Percentiles rank a stretch among this genome's conserved stretches.
phyloP scores from a whole-genome alignment of 257 asterid genomes.

The Capsicum pubescens region DNA sequence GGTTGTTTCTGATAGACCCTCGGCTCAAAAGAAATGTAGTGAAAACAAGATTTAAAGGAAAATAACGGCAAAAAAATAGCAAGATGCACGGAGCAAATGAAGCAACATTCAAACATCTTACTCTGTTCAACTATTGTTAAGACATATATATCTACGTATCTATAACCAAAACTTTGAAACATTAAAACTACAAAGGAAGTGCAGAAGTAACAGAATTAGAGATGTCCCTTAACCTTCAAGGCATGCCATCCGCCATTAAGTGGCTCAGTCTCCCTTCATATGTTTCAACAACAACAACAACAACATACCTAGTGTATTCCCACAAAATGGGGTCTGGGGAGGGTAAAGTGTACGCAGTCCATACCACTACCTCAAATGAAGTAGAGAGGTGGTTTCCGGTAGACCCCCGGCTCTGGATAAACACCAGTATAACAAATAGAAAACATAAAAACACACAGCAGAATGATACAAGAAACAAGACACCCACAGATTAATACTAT shows the following conservation, averaged over 20 bases:
- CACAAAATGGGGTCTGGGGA: too few relatives aligned
- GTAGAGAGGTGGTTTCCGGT: too few relatives aligned
- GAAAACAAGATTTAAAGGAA: neutral
- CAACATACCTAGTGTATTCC: too few relatives aligned
- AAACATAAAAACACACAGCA: too few relatives aligned
- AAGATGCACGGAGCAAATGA: neutral
- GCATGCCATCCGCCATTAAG: slow-evolving; percentile 3
- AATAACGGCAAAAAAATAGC: neutral
- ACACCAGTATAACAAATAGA: too few relatives aligned
- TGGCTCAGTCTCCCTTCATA: neutral
- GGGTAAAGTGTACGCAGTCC: too few relatives aligned
- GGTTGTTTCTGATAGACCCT: neutral
- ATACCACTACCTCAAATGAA: too few relatives aligned
- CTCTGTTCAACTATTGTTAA: neutral
- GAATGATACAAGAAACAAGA: too few relatives aligned
- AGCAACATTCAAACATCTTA: neutral
- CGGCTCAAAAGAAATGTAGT: neutral
- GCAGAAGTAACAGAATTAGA: neutral
- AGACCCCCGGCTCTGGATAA: too few relatives aligned
- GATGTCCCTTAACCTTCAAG: neutral
- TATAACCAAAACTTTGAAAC: slow-evolving; percentile 15
- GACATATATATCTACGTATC: slow-evolving; percentile 12
- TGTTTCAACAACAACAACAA: neutral
- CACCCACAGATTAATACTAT: too few relatives aligned
- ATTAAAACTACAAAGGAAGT: neutral